Base-by-base conservation (phyloP, 176 grass and related monocot species). In the Alopecurus myosuroides region DNA sequence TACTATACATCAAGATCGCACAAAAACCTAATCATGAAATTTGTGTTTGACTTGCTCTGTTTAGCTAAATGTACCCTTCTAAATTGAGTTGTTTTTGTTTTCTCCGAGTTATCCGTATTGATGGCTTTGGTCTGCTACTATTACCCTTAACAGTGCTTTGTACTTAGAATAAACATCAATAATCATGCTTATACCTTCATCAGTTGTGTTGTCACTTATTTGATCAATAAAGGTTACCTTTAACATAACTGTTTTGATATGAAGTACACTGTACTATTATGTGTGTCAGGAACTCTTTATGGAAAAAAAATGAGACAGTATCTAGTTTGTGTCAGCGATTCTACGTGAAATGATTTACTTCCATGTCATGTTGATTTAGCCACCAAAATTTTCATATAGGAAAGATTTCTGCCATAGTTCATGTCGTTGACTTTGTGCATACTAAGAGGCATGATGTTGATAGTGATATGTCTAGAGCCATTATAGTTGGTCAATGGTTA, bases 341-440 rank as follows among this genome's bases (percentile, higher is more conserved):
- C 36, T 34, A 53, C 10, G 9, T 41, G 76, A 67, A 30, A 31
- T 85, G 41, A 41, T 64, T 64, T 87, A 81, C 25, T 82, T 66
- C 52, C 13, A 79, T 82, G 69, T 81, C 55, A 57, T 82, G 29
- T 29, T 76, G 9, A 42, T 68, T 40, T 76, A 55, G 26, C 55
- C 18, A 69, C 81, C 63, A 68, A 53, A 45, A 34, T 41, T 80
- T 66, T 30, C 35, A 75, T 74, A 34, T 73, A 15, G 9, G 8
- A 48, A 25, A 4, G 34, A 66, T 28, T 29, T 30, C 35, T 74
- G 45, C 34, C 19, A 55, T 80, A 70, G 11, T 64, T 22, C 26
- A 72, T 65, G 34, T 9, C 25, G 9, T 50, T 42, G 65, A 39
- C 56, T 28, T 73, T 84, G 42, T 79, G 33, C 73, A 63, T 46